Conservation (phyloP, 164 flowering plant genomes). For the Aristolochia californica region DNA sequence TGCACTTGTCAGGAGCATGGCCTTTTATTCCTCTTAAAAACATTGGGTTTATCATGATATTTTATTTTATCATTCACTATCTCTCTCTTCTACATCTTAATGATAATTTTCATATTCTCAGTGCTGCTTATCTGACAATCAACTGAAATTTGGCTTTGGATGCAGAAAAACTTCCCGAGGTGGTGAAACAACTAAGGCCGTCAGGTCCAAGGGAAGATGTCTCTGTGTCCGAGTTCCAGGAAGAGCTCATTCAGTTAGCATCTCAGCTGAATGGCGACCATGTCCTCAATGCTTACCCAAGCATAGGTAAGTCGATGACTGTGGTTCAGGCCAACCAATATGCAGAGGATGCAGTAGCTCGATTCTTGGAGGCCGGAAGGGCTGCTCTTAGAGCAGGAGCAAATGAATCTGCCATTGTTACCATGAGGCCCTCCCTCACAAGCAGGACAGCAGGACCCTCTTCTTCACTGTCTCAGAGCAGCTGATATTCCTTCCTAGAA, state of each 20-base stretch:
- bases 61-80: too few relatives aligned
- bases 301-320: constrained; percentile 65
- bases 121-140: too few relatives aligned
- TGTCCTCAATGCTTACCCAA: constrained; percentile 64
- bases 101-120: too few relatives aligned
- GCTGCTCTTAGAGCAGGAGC: constrained; percentile 85
- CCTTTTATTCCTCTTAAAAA: too few relatives aligned
- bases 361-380: constrained; percentile 88
- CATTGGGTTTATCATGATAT: too few relatives aligned
- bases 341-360: constrained; percentile 80
- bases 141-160: too few relatives aligned
- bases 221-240: constrained; percentile 73
- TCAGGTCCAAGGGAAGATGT: constrained; percentile 58
- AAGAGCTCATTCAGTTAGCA: constrained; percentile 88
- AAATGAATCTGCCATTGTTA: constrained; percentile 76
- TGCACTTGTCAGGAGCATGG: too few relatives aligned
- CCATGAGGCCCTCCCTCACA: constrained; percentile 88
- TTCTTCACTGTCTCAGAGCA: constrained; percentile 6
- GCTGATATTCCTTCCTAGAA: constrained; percentile 6
- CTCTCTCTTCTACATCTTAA: too few relatives aligned
- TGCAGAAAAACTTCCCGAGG: constrained; percentile 63
- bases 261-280: constrained; percentile 86
- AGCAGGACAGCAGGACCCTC: constrained; percentile 32
- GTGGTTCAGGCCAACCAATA: constrained; percentile 70
- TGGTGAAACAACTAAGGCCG: constrained; percentile 43